A percentile compares a stretch with the other conserved stretches of the same genome.
Evolutionary conservation across 257 asterid species (phyloP).

Genomic region (Solanum tacnaense): DNA sequence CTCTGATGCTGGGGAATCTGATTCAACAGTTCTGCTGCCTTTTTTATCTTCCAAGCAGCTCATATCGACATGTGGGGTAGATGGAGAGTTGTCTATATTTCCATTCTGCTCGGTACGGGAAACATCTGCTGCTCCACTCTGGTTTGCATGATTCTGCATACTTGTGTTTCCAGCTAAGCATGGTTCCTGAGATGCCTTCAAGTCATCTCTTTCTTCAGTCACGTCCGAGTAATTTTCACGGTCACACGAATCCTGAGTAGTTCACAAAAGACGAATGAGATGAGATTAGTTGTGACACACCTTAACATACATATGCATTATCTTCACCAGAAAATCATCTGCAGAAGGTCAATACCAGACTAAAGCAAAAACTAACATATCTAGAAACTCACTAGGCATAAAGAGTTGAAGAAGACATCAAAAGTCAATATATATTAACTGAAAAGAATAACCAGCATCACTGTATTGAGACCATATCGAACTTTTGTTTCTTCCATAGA

Average conservation of each 20-base stretch:
- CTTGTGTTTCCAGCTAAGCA: not conserved
- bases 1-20: conserved; percentile 24
- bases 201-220: conserved; percentile 62
- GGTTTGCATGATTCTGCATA: conserved; percentile 13
- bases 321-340: not conserved
- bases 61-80: conserved; percentile 6
- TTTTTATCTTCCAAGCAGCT: conserved; percentile 9
- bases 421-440: not conserved
- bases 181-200: conserved; percentile 31
- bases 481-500: not conserved
- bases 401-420: not conserved
- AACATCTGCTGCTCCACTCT: conserved; percentile 11
- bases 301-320: not conserved
- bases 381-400: not conserved
- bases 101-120: conserved; percentile 11
- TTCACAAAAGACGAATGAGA: not conserved
- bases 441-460: not conserved
- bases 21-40: conserved; percentile 6
- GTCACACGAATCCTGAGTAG: conserved; percentile 60
- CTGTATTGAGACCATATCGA: not conserved
- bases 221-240: conserved; percentile 73
- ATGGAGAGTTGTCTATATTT: conserved; percentile 1
- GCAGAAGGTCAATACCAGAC: not conserved
- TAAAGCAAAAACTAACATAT: not conserved
- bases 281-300: not conserved